phyloP scores from a whole-genome alignment of 441 rosid genomes.

The Gossypium trilobum region DNA sequence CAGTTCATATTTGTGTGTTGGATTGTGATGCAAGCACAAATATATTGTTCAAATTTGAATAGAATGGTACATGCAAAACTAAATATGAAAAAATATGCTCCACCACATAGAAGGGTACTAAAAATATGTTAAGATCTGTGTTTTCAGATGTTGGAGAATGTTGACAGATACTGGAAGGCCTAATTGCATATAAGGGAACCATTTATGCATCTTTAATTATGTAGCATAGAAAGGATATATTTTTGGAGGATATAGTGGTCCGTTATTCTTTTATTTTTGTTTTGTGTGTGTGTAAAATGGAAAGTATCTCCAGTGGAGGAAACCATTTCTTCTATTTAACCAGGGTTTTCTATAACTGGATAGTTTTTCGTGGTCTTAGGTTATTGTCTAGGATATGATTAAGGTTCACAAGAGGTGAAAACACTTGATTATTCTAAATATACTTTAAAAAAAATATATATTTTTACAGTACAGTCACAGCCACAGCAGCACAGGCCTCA shows the following conservation, averaged over 20 bases:
- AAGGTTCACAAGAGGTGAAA: neutral
- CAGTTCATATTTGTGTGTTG: neutral
- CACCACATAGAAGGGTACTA: neutral
- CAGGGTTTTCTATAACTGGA: neutral
- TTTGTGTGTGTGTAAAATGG: neutral
- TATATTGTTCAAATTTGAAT: neutral
- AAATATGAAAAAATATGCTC: neutral
- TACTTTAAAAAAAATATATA: neutral
- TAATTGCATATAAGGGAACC: neutral
- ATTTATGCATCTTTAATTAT: neutral
- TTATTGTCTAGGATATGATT: neutral
- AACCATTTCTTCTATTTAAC: neutral
- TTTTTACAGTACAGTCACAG: constrained; percentile 27
- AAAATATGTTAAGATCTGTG: neutral
- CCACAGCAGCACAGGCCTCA: constrained; percentile 32
- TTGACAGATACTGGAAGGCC: neutral
- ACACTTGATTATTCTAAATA: neutral
- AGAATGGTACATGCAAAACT: neutral
- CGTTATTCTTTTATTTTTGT: neutral
- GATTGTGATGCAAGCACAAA: neutral
- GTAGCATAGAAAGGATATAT: neutral
- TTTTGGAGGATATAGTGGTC: neutral
- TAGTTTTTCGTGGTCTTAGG: neutral
- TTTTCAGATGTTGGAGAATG: neutral
- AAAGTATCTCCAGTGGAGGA: neutral